A percentile compares a stretch with the other conserved stretches of the same genome.
These are phyloP conservation scores for Botrytis fragariae DNA, from an alignment of 2,329 filamentous ascomycete genomes.

Conservation along the genomic window DNA sequence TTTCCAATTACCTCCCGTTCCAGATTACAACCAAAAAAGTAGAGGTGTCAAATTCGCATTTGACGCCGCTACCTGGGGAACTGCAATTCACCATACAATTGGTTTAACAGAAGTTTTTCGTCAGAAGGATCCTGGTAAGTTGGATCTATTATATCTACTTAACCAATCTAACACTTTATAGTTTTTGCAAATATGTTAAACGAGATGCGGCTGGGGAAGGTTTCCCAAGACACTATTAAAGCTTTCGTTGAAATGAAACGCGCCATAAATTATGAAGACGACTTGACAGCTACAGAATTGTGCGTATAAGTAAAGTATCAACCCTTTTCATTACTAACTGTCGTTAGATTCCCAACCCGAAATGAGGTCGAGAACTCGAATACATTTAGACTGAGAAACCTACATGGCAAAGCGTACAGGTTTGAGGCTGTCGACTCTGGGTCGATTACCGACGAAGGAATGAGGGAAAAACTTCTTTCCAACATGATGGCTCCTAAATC, in stretches of 20 bases:
- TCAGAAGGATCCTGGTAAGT: slow-evolving; percentile 74
- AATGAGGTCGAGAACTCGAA: slow-evolving; percentile 89
- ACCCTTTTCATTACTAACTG: slow-evolving; percentile 29
- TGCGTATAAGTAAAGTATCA: slow-evolving; percentile 41
- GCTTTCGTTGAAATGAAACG: slow-evolving; percentile 73
- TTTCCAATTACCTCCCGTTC: slow-evolving; percentile 93
- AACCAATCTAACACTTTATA: slow-evolving; percentile 39
- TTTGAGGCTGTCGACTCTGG: slow-evolving; percentile 78
- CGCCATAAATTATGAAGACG: slow-evolving; percentile 69
- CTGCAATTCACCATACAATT: slow-evolving; percentile 92
- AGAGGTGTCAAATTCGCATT: slow-evolving; percentile 83
- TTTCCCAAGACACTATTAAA: slow-evolving; percentile 71
- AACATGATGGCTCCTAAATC: slow-evolving; percentile 91
- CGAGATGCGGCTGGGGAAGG: slow-evolving; percentile 88
- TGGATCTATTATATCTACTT: background rate
- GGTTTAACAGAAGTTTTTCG: slow-evolving; percentile 94
- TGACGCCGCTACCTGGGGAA: slow-evolving; percentile 86
- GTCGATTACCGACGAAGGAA: slow-evolving; percentile 58
- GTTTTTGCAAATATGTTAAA: slow-evolving; percentile 95
- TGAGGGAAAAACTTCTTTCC: slow-evolving; percentile 73
- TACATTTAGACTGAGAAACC: slow-evolving; percentile 63
- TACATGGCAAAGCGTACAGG: slow-evolving; percentile 64
- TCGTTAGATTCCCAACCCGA: slow-evolving; percentile 74
- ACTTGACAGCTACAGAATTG: slow-evolving; percentile 80
- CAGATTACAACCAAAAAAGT: slow-evolving; percentile 60